Base-by-base conservation (phyloP, 1,139 yeast genomes). In the Eremothecium sinecaudum region DNA sequence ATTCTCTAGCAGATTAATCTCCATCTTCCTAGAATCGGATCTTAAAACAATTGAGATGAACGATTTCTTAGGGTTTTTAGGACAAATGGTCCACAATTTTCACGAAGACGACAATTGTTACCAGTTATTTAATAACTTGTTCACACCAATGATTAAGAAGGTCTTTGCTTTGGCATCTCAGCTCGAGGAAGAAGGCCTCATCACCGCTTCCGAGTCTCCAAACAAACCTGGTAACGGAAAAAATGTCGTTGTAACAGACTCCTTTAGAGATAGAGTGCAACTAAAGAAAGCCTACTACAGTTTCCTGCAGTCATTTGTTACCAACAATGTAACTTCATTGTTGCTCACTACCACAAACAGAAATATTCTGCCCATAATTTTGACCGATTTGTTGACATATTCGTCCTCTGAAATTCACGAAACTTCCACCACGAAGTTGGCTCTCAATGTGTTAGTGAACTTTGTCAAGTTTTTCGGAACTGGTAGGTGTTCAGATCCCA, bases 71-170 rank as follows among this genome's bases (percentile, higher is more conserved):
- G 73, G 90, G 33, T 90, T 90, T 54, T 63, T 90, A 46, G 92
- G 94, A 5, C 97, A 90, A 59, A 71, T 90, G 41, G 74, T 81
- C 32, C 97, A 90, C 58, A 72, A 68, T 47, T 84, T 79, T 58
- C 73, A 75, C 48, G 64, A 66, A 31, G 79, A 81, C 46, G 75
- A 73, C 28, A 71, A 69, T 32, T 73, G 87, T 37, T 84, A 80
- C 56, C 77, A 76, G 47, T 64, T 92, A 58, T 66, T 90, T 42
- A 76, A 79, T 48, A 75, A 77, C 38, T 62, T 90, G 41, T 58
- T 86, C 40, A 64, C 81, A 2, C 95, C 96, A 12, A 67, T 90
- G 32, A 64, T 83, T 30, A 67, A 67, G 34, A 81, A 82, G 50
- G 67, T 81, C 10, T 74, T 79, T 46, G 66, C 63, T 13, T 65